These are phyloP conservation scores for Colletotrichum neosansevieriae DNA, from an alignment of 2,329 filamentous ascomycete species.

Conservation along the genomic window DNA sequence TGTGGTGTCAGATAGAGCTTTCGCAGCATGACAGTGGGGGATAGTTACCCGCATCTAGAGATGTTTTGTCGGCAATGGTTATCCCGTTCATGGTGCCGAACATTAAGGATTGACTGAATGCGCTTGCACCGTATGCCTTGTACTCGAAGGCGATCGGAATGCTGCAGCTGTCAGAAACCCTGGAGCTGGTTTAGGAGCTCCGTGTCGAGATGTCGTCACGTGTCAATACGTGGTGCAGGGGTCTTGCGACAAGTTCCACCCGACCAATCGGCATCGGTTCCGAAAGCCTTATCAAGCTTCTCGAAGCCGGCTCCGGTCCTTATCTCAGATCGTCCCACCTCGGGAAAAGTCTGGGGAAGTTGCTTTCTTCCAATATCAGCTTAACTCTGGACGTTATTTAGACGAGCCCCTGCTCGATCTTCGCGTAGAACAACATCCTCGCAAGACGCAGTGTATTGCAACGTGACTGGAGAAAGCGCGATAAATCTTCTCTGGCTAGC, in stretches of 20 bases:
- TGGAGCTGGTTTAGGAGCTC: constrained; percentile 30
- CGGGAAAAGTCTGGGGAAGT: constrained; percentile 33
- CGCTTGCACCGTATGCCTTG: background rate
- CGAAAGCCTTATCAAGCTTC: constrained; percentile 15
- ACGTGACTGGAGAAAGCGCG: too few relatives aligned
- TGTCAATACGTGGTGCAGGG: constrained; percentile 24
- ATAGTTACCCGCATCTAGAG: constrained; percentile 59
- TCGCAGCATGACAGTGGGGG: constrained; percentile 15
- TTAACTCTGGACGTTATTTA: constrained; percentile 16
- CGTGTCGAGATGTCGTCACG: constrained; percentile 37
- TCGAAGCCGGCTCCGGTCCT: constrained; percentile 17
- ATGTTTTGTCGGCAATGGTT: constrained; percentile 49
- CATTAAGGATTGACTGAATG: background rate
- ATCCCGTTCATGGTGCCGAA: constrained; percentile 55
- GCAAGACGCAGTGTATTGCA: too few relatives aligned
- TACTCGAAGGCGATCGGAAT: background rate
- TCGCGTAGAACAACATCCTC: too few relatives aligned
- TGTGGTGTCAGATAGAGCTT: constrained; percentile 42
- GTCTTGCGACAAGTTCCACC: constrained; percentile 12
- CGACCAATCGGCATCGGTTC: constrained; percentile 23
- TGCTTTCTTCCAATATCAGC: background rate
- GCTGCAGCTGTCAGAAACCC: constrained; percentile 28
- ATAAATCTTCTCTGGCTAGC: too few relatives aligned
- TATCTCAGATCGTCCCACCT: constrained; percentile 35
- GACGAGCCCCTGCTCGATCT: too few relatives aligned